Conservation (phyloP, 352 stramenopile genomes). For the Pythium biforme region DNA sequence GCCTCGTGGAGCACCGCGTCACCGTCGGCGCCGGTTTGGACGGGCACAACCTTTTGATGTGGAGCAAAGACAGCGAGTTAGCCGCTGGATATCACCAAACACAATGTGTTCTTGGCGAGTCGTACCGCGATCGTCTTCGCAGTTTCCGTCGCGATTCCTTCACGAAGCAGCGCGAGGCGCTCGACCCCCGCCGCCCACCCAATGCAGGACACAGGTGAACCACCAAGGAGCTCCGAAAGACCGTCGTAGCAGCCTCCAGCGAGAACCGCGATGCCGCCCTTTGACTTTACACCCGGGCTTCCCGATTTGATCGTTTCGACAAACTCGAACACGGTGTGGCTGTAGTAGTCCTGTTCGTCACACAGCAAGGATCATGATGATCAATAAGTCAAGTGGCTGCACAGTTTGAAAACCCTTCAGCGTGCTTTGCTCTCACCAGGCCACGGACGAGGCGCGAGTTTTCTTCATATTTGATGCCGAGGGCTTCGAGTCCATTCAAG, state of each 20-base stretch:
- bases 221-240: constrained; percentile 64
- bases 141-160: constrained; percentile 20
- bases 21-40: constrained; percentile 43
- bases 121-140: constrained; percentile 51
- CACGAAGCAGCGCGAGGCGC: constrained; percentile 61
- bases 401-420: background rate
- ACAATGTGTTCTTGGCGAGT: too few species aligned
- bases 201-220: constrained; percentile 59
- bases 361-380: too few species aligned
- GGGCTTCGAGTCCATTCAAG: constrained; percentile 50
- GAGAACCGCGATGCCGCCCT: constrained; percentile 70
- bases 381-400: background rate
- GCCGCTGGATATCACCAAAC: background rate
- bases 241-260: constrained; percentile 85
- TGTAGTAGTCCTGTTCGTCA: constrained; percentile 91
- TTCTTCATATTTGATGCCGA: constrained; percentile 59
- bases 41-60: constrained; percentile 58
- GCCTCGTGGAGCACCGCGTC: constrained; percentile 56
- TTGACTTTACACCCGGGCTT: background rate
- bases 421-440: constrained; percentile 39
- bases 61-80: background rate
- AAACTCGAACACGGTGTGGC: constrained; percentile 89
- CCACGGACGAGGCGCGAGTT: constrained; percentile 79
- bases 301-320: constrained; percentile 40
- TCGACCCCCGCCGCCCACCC: constrained; percentile 87